Percentiles rank a stretch among this genome's conserved stretches.
These are phyloP conservation scores for Pyricularia grisea DNA, from an alignment of 2,329 filamentous ascomycete genomes.

Conservation along the genomic window DNA sequence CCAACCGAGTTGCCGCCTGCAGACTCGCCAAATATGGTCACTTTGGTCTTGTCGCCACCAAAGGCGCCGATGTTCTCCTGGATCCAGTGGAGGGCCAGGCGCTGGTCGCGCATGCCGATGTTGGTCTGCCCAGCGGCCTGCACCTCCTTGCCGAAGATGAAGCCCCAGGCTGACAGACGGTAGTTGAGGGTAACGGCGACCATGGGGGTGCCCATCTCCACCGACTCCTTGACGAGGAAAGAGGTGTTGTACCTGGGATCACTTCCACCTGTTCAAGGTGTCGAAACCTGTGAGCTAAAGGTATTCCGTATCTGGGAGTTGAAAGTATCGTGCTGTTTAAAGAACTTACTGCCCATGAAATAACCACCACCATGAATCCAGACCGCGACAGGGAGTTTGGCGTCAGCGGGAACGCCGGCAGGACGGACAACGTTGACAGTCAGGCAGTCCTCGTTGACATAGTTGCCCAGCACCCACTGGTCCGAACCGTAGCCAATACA, in stretches of 20 bases:
- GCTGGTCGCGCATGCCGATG: slow-evolving; percentile 39
- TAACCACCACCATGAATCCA: slow-evolving; percentile 43
- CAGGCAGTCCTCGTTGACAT: slow-evolving; percentile 45
- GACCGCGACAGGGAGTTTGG: slow-evolving; percentile 37
- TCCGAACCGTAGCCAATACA: slow-evolving; percentile 39
- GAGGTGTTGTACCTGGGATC: slow-evolving; percentile 50
- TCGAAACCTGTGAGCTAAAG: slow-evolving; percentile 27
- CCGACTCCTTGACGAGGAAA: slow-evolving; percentile 40
- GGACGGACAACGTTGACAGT: slow-evolving; percentile 54
- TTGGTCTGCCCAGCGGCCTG: slow-evolving; percentile 34
- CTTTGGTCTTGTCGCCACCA: slow-evolving; percentile 33
- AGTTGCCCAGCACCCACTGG: slow-evolving; percentile 10
- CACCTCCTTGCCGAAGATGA: slow-evolving; percentile 35
- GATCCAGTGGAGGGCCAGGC: slow-evolving; percentile 38
- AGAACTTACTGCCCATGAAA: neutral
- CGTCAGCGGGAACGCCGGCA: slow-evolving; percentile 26
- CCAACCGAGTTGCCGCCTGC: slow-evolving; percentile 41
- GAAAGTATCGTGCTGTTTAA: too few species aligned
- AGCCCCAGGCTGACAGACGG: slow-evolving; percentile 40
- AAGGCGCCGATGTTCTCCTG: slow-evolving; percentile 40
- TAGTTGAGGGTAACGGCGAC: slow-evolving; percentile 37
- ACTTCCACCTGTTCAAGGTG: slow-evolving; percentile 24
- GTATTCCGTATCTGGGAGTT: neutral
- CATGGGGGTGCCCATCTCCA: slow-evolving; percentile 32
- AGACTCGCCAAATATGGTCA: slow-evolving; percentile 44